These are phyloP conservation scores for Plasmodium sp. DNA, from an alignment of 169 alveolate genomes.

Conservation along the genomic window DNA sequence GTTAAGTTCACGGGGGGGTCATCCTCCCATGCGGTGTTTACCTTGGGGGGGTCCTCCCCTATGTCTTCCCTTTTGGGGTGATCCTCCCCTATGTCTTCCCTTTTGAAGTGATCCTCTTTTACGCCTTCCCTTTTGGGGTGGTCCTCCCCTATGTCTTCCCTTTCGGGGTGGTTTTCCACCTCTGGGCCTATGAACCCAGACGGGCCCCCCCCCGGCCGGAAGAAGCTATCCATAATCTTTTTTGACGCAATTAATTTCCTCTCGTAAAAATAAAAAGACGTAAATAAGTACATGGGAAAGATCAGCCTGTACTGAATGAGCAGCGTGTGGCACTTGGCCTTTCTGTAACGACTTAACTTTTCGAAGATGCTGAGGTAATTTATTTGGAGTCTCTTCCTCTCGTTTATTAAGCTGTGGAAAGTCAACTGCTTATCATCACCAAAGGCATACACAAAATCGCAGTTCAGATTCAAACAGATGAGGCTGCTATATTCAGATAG, in stretches of 20 bases:
- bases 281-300: constrained; percentile 66
- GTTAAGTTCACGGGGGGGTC: neutral
- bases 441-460: constrained; percentile 48
- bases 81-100: neutral
- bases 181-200: neutral
- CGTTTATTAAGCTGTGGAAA: constrained; percentile 52
- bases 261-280: constrained; percentile 55
- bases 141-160: neutral
- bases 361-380: constrained; percentile 67
- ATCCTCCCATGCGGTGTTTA: too few species aligned
- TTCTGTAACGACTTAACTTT: constrained; percentile 18
- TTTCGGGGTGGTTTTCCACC: neutral
- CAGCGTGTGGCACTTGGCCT: constrained; percentile 19
- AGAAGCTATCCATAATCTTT: constrained; percentile 19
- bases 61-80: neutral
- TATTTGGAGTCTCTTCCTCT: constrained; percentile 40
- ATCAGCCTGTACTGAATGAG: constrained; percentile 51
- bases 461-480: constrained; percentile 34
- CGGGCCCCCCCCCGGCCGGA: neutral
- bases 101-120: too few species aligned
- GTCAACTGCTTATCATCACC: constrained; percentile 69
- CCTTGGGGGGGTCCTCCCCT: too few species aligned
- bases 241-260: constrained; percentile 67
- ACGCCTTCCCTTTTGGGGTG: neutral
- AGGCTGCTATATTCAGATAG: constrained; percentile 60